Evolutionary conservation across 345 rosid species (phyloP).

Genomic region (Populus nigra): DNA sequence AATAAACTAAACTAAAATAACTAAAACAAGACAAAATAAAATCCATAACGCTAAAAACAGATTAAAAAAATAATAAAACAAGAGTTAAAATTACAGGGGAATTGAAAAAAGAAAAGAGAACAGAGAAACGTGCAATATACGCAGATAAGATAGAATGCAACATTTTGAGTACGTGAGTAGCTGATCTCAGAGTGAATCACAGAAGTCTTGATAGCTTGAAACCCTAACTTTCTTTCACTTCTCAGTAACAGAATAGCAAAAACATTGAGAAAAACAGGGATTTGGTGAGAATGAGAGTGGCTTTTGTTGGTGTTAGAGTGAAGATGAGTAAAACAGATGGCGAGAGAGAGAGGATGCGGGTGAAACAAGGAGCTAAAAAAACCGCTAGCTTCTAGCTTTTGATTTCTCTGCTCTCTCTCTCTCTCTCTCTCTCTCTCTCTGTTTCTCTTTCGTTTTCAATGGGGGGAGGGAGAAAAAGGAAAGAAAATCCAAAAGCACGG

Average conservation of each 20-base stretch:
- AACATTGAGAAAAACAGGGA: not conserved
- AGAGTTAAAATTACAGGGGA: not conserved
- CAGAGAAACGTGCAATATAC: not conserved
- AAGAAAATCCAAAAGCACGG: slow-evolving; percentile 25
- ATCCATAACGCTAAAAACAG: not conserved
- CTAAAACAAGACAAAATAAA: not conserved
- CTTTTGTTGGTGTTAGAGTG: not conserved
- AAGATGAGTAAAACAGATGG: not conserved
- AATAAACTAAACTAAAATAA: too few relatives aligned
- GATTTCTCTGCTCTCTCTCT: not conserved
- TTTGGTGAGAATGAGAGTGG: not conserved
- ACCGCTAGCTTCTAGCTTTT: not conserved
- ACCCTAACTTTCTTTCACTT: slow-evolving; percentile 8
- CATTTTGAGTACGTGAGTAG: slow-evolving; percentile 11
- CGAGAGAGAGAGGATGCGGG: not conserved
- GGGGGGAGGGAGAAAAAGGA: not conserved
- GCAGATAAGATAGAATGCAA: not conserved
- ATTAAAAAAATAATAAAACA: not conserved
- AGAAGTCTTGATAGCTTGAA: slow-evolving; percentile 9
- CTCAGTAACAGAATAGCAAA: not conserved
- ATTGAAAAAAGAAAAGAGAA: not conserved
- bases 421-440: not conserved
- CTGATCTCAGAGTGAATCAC: slow-evolving; percentile 33
- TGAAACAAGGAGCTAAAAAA: not conserved
- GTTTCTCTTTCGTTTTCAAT: not conserved